phyloP scores from a whole-genome alignment of 2,329 filamentous ascomycete species.

The Colletotrichum limetticola region DNA sequence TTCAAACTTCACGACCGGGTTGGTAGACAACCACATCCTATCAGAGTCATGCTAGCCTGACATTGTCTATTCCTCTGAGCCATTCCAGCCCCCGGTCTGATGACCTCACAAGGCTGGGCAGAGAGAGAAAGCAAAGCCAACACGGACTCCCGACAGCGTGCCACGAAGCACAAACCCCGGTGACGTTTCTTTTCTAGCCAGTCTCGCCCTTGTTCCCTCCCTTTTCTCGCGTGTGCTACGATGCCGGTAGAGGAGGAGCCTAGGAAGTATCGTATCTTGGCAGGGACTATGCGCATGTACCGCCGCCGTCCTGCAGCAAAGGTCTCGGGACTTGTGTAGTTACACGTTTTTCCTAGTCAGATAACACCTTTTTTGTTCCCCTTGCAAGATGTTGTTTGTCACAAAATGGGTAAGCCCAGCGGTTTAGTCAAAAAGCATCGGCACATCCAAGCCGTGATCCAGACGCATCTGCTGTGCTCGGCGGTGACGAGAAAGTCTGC shows the following conservation, averaged over 20 bases:
- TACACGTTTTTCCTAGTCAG: background rate
- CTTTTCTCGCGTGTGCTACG: background rate
- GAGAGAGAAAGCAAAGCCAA: background rate
- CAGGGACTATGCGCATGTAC: slow-evolving; percentile 20
- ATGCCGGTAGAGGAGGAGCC: background rate
- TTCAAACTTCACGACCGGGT: slow-evolving; percentile 23
- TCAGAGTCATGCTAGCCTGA: background rate
- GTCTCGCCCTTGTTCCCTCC: slow-evolving; percentile 7
- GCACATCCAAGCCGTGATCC: slow-evolving; percentile 1
- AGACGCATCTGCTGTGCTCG: slow-evolving; percentile 19
- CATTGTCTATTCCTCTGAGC: background rate
- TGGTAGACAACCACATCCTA: slow-evolving; percentile 11
- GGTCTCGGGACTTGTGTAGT: background rate
- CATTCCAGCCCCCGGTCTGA: slow-evolving; percentile 1
- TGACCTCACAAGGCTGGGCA: slow-evolving; percentile 32
- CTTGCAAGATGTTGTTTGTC: background rate
- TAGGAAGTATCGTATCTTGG: slow-evolving; percentile 14
- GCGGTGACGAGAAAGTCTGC: slow-evolving; percentile 29
- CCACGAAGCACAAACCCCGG: slow-evolving; percentile 24
- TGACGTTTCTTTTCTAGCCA: slow-evolving; percentile 24
- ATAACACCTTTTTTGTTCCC: background rate
- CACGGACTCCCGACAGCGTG: slow-evolving; percentile 8
- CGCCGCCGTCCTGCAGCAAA: slow-evolving; percentile 5
- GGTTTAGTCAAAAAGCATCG: slow-evolving; percentile 1
- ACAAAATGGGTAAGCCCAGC: background rate